Evolutionary conservation across 2,329 filamentous ascomycete species (phyloP), one percentile per base, ranked within the genome.

Genomic region (Botrytis paeoniae): DNA sequence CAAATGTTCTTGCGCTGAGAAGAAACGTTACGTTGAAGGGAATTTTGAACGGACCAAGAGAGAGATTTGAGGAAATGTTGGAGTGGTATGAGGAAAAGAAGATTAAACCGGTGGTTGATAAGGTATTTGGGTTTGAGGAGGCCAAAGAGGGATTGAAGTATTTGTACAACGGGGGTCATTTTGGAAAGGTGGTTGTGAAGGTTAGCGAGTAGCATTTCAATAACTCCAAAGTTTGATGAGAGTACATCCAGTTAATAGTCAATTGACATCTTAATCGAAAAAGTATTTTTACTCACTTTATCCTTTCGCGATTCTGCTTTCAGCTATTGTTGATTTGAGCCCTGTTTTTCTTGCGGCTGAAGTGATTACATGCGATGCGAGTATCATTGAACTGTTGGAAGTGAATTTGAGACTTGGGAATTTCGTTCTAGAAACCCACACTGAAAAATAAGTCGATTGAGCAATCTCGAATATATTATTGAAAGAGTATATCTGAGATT

Each of bases 41-140:
- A 0, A 86, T 92, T 10, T 77, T 91, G 41, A 91, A 91, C 79
- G 90, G 90, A 0, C 89, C 90, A 0, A 85, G 84, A 72, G 83
- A 85, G 65, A 80, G 84, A 60, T 85, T 89, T 73, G 85, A 87
- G 80, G 87, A 89, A 80, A 87, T 89, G 85, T 75, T 85, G 54
- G 72, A 64, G 45, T 85, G 86, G 63, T 86, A 86, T 75, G 81
- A 84, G 73, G 78, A 80, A 64, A 81, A 85, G 73, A 69, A 79
- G 74, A 85, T 88, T 59, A 81, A 79, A 68, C 86, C 86, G 5
- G 83, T 88, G 0, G 81, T 89, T 57, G 83, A 85, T 76, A 82
- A 79, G 76, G 82, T 83, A 5, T 88, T 88, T 76, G 77, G 69
- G 32, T 85, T 88, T 76, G 83, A 81, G 7, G 79, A 87, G 78